Percentiles rank a stretch among this genome's conserved stretches.
Evolutionary conservation across 2,329 filamentous ascomycete species (phyloP).

Genomic region (Penicillium sp.): DNA sequence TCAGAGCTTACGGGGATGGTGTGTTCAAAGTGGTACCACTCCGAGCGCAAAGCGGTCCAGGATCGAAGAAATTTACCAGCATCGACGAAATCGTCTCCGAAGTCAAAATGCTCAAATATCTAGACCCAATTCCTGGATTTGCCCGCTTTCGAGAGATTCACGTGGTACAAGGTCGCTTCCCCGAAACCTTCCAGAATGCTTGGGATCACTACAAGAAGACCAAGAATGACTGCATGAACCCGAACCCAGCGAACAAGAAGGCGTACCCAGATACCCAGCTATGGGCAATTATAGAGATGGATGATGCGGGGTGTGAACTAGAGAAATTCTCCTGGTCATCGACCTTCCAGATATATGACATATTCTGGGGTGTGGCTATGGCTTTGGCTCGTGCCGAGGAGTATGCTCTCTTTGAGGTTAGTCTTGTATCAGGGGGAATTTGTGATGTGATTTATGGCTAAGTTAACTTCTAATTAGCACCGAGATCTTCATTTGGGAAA

Average conservation of each 20-base stretch:
- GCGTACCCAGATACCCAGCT: constrained; percentile 58
- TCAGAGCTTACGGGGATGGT: constrained; percentile 41
- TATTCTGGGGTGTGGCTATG: constrained; percentile 67
- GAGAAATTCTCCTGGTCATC: constrained; percentile 47
- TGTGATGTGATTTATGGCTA: background rate
- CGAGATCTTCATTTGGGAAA: constrained; percentile 68
- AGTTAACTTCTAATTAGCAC: constrained; percentile 42
- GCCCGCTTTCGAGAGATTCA: constrained; percentile 61
- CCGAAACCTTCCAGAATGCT: constrained; percentile 50
- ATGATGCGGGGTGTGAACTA: constrained; percentile 62
- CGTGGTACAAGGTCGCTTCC: constrained; percentile 58
- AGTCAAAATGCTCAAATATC: constrained; percentile 55
- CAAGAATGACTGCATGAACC: constrained; percentile 52
- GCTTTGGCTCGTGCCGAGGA: constrained; percentile 63
- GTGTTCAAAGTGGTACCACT: constrained; percentile 53
- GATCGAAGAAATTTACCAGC: constrained; percentile 45
- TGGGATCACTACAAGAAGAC: constrained; percentile 42
- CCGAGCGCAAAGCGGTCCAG: constrained; percentile 39
- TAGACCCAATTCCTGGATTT: constrained; percentile 62
- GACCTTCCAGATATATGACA: constrained; percentile 57
- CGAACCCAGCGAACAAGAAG: constrained; percentile 55
- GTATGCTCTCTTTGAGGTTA: constrained; percentile 58
- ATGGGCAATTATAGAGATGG: constrained; percentile 67
- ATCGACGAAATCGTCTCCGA: constrained; percentile 53
- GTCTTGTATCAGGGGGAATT: background rate